Percentiles rank a stretch among this genome's conserved stretches.
Evolutionary conservation across 2,329 filamentous ascomycete genomes (phyloP).

Genomic region (Colletotrichum sublineola): DNA sequence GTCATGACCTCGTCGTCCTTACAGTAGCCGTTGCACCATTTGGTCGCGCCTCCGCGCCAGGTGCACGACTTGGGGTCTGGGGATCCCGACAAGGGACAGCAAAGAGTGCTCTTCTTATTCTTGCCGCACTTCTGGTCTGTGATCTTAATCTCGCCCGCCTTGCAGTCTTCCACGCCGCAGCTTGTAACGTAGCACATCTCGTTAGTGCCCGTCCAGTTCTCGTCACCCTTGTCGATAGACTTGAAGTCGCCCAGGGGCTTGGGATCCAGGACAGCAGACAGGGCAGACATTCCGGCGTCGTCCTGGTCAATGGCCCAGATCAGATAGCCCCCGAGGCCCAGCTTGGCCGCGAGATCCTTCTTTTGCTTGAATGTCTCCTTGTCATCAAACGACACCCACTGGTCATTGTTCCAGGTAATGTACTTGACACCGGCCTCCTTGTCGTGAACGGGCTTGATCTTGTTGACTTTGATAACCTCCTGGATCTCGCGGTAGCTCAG

Average conservation of each 20-base stretch:
- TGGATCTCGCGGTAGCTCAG: too few relatives aligned
- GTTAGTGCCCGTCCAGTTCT: slow-evolving; percentile 31
- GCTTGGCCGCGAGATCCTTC: too few relatives aligned
- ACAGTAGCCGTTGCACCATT: slow-evolving; percentile 51
- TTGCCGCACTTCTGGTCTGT: slow-evolving; percentile 48
- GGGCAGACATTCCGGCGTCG: too few relatives aligned
- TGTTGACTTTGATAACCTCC: too few relatives aligned
- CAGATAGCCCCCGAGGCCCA: too few relatives aligned
- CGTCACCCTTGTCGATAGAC: slow-evolving; percentile 18
- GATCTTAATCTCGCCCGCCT: slow-evolving; percentile 48
- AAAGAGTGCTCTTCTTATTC: slow-evolving; percentile 47
- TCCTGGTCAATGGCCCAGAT: too few relatives aligned
- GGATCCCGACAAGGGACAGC: slow-evolving; percentile 49
- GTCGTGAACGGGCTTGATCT: too few relatives aligned
- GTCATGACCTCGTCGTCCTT: slow-evolving; percentile 51
- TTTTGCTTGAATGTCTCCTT: too few relatives aligned
- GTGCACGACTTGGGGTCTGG: slow-evolving; percentile 49
- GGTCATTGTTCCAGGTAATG: too few relatives aligned
- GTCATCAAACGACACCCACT: too few relatives aligned
- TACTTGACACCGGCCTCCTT: too few relatives aligned
- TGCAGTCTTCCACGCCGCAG: slow-evolving; percentile 48
- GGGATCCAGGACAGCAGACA: slow-evolving; percentile 10
- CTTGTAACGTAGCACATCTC: slow-evolving; percentile 48
- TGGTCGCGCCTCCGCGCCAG: slow-evolving; percentile 49
- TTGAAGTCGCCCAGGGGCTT: slow-evolving; percentile 18